A percentile compares a stretch with the other conserved stretches of the same genome.
These are phyloP conservation scores for Aspergillus oerlinghausenensis DNA, from an alignment of 2,329 filamentous ascomycete genomes.

Conservation along the genomic window DNA sequence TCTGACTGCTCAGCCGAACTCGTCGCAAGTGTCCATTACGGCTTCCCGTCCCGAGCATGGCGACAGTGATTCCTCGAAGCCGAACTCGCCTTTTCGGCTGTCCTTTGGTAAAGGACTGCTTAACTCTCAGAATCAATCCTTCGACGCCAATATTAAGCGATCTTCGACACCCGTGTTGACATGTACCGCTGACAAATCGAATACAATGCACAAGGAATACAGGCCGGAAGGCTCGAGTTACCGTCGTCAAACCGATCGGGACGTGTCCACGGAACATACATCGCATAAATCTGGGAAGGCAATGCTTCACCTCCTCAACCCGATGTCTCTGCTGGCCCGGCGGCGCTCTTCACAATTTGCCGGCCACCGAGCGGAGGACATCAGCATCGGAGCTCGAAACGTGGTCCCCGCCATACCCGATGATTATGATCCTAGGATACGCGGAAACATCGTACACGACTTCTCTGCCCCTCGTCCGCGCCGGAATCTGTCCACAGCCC, in stretches of 20 bases:
- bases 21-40: conserved; percentile 22
- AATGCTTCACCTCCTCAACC: conserved; percentile 55
- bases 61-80: conserved; percentile 28
- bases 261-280: conserved; percentile 22
- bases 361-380: conserved; percentile 47
- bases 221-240: conserved; percentile 18
- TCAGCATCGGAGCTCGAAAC: conserved; percentile 46
- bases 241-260: conserved; percentile 26
- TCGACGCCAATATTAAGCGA: conserved; percentile 23
- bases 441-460: conserved; percentile 60
- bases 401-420: conserved; percentile 51
- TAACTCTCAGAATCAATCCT: conserved; percentile 17
- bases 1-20: conserved; percentile 22
- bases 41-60: conserved; percentile 19
- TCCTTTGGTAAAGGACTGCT: conserved; percentile 31
- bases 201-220: conserved; percentile 21
- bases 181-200: conserved; percentile 18
- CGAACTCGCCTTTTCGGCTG: conserved; percentile 32
- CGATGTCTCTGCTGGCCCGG: conserved; percentile 56
- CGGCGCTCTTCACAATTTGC: conserved; percentile 52
- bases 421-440: conserved; percentile 60
- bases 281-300: conserved; percentile 43
- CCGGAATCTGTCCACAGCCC: conserved; percentile 28
- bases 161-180: conserved; percentile 23
- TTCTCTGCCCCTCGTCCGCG: conserved; percentile 57